These are phyloP conservation scores for Mycena citricolor DNA, from an alignment of 1,284 basidiomycete species.

Conservation along the genomic window DNA sequence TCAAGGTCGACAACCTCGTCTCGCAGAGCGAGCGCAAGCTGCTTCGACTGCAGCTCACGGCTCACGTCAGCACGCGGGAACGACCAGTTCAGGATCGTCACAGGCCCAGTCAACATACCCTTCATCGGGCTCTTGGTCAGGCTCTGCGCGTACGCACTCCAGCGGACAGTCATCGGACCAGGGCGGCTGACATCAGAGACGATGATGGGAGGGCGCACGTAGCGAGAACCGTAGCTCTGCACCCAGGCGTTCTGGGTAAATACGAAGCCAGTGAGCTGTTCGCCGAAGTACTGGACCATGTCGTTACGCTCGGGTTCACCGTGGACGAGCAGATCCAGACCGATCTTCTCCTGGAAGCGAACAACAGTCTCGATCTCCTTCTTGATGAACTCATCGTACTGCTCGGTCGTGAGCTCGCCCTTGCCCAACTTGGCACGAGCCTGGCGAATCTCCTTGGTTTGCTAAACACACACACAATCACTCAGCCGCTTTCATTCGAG, in stretches of 20 bases:
- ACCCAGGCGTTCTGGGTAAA: slow-evolving; percentile 99
- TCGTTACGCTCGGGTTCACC: slow-evolving; percentile 99
- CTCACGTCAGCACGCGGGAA: slow-evolving; percentile 99
- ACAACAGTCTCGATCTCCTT: slow-evolving; percentile 96
- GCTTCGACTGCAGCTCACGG: slow-evolving; percentile 97
- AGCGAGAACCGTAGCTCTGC: slow-evolving; percentile 95
- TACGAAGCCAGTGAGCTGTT: slow-evolving; percentile 93
- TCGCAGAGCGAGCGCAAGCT: slow-evolving; percentile 96
- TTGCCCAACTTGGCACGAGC: slow-evolving; percentile 96
- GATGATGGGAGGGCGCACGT: slow-evolving; percentile 98
- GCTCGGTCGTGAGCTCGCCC: slow-evolving; percentile 81
- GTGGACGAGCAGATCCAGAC: slow-evolving; percentile 97
- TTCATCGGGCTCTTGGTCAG: slow-evolving; percentile 96
- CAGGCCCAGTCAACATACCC: slow-evolving; percentile 97
- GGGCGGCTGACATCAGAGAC: slow-evolving; percentile 98
- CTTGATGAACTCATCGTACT: slow-evolving; percentile 99
- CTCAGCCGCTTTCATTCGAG: not conserved
- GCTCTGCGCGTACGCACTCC: slow-evolving; percentile 97
- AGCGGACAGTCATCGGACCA: slow-evolving; percentile 93
- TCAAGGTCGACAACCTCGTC: slow-evolving; percentile 99
- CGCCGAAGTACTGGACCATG: slow-evolving; percentile 99
- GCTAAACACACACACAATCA: slow-evolving; percentile 42
- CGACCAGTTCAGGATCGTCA: slow-evolving; percentile 99
- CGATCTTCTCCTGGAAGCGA: slow-evolving; percentile 94
- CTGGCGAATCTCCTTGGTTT: slow-evolving; percentile 98